These are phyloP conservation scores for Balamuthia mandrillaris DNA, from an alignment of 208 protist genomes.

Conservation along the genomic window DNA sequence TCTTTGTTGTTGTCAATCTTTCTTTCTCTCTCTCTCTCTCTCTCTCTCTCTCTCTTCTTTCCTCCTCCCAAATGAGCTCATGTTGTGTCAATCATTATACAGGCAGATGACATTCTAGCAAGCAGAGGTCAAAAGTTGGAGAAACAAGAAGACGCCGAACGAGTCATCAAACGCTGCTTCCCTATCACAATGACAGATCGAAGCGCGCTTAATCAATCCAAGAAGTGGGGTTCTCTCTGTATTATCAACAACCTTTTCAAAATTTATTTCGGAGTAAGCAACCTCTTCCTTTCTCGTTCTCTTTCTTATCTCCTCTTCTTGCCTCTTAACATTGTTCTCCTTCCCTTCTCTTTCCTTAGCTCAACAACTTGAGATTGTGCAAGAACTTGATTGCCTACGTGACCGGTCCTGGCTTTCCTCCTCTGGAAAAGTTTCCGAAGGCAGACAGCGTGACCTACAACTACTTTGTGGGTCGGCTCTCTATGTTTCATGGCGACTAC, in stretches of 20 bases:
- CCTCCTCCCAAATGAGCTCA: too few species aligned
- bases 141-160: not conserved
- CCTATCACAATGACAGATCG: not conserved
- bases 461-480: conserved; percentile 28
- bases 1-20: too few species aligned
- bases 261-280: conserved; percentile 42
- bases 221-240: not conserved
- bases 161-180: conserved; percentile 6
- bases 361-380: conserved; percentile 46
- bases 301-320: not conserved
- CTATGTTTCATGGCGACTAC: conserved; percentile 22
- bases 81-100: too few species aligned
- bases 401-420: not conserved
- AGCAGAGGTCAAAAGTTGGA: not conserved
- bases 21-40: too few species aligned
- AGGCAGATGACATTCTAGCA: not conserved
- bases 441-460: conserved; percentile 29
- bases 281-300: conserved; percentile 13
- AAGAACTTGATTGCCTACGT: conserved; percentile 18
- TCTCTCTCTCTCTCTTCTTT: too few species aligned
- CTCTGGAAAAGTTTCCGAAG: conserved; percentile 6
- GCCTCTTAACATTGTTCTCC: conserved; percentile 25
- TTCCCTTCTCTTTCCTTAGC: not conserved
- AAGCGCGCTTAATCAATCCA: not conserved
- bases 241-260: conserved; percentile 46